A percentile compares a stretch with the other conserved stretches of the same genome.
Evolutionary conservation across 208 protist genomes (phyloP).

Genomic region (Leishmania amazonensis): DNA sequence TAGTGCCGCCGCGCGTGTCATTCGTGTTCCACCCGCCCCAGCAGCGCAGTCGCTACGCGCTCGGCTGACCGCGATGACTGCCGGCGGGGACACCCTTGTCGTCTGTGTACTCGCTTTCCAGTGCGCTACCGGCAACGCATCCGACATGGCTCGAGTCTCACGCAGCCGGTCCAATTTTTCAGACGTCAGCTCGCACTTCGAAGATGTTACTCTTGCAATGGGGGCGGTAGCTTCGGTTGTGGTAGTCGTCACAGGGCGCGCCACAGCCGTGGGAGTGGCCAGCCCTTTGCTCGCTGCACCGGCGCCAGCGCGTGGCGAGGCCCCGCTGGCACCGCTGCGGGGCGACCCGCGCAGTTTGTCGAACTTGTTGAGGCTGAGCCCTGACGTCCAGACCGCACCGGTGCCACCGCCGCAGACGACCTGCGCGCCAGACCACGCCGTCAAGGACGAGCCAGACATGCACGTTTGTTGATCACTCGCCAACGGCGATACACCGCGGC

Average conservation of each 20-base stretch:
- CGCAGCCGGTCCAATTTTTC: constrained; percentile 9
- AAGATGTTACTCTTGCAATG: background rate
- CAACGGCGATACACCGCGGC: constrained; percentile 13
- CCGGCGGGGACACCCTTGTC: background rate
- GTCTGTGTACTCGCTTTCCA: constrained; percentile 1
- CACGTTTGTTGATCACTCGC: constrained; percentile 12
- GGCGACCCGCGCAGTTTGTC: constrained; percentile 1
- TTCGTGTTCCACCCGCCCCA: background rate
- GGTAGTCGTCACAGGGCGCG: background rate
- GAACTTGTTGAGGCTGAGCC: background rate
- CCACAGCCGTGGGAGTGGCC: background rate
- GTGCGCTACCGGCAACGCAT: background rate
- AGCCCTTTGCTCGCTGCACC: background rate
- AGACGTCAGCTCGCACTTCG: background rate
- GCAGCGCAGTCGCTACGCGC: background rate
- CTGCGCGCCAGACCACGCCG: constrained; percentile 27
- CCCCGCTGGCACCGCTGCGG: background rate
- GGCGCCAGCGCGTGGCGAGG: background rate
- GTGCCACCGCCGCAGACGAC: constrained; percentile 4
- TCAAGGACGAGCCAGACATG: constrained; percentile 26
- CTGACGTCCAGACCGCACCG: background rate
- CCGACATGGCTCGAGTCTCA: background rate
- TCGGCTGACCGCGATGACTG: background rate
- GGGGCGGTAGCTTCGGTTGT: background rate
- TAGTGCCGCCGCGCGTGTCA: constrained; percentile 1